Evolutionary conservation across 768 basidiomycete species (phyloP).

Genomic region (Gymnopilus dilepis): DNA sequence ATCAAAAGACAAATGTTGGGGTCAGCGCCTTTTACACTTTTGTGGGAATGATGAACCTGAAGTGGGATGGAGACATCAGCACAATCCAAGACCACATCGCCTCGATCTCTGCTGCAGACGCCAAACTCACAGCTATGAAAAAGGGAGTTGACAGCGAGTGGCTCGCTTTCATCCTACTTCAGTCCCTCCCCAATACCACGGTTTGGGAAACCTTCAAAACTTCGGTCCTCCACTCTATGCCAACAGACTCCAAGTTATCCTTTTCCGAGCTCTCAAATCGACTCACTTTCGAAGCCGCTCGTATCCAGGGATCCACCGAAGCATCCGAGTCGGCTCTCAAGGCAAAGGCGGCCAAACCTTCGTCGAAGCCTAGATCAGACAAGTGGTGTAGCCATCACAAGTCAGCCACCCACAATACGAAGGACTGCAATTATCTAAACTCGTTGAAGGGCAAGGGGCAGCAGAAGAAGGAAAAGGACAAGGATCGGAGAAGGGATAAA

Average conservation of each 20-base stretch:
- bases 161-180: conserved; percentile 13
- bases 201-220: conserved; percentile 21
- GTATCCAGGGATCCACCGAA: background rate
- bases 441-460: background rate
- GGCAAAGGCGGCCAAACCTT: background rate
- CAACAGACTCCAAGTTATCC: background rate
- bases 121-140: conserved; percentile 17
- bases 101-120: conserved; percentile 3
- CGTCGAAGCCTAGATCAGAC: background rate
- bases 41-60: conserved; percentile 8
- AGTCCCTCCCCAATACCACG: conserved; percentile 13
- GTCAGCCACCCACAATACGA: background rate
- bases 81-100: conserved; percentile 15
- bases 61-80: conserved; percentile 13
- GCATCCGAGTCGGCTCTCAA: background rate
- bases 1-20: conserved; percentile 16
- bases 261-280: too few relatives aligned
- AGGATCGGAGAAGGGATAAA: background rate
- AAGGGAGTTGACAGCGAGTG: conserved; percentile 17
- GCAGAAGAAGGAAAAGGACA: background rate
- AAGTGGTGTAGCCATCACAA: background rate
- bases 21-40: conserved; percentile 17
- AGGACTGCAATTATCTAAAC: background rate
- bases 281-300: background rate
- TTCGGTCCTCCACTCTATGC: conserved; percentile 2